Percentiles rank a stretch among this genome's conserved stretches.
Evolutionary conservation across 768 basidiomycete genomes (phyloP).

Genomic region (Pisolithus sp.): DNA sequence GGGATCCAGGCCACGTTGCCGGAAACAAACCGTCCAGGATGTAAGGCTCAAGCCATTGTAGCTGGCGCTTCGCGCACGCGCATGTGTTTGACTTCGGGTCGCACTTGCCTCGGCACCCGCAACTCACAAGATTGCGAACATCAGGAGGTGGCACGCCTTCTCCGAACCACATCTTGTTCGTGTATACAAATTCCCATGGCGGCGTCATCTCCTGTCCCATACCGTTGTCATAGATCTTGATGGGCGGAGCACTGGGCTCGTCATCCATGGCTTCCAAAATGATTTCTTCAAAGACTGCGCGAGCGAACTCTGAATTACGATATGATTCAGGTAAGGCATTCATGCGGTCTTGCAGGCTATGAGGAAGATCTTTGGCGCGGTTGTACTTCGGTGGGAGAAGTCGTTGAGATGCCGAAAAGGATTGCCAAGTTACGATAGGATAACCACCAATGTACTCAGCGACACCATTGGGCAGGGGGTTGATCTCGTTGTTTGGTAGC

Average conservation of each 20-base stretch:
- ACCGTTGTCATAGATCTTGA: constrained; percentile 55
- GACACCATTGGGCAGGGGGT: background rate
- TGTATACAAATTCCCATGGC: constrained; percentile 83
- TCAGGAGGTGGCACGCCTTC: constrained; percentile 65
- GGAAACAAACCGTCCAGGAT: constrained; percentile 14
- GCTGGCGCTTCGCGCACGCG: constrained; percentile 58
- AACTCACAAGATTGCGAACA: constrained; percentile 50
- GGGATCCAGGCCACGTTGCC: constrained; percentile 33
- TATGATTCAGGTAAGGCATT: constrained; percentile 42
- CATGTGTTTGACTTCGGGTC: constrained; percentile 71
- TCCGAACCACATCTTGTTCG: constrained; percentile 74
- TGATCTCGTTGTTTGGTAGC: background rate
- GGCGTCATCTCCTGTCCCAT: constrained; percentile 68
- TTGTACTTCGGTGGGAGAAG: constrained; percentile 17
- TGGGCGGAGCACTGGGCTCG: constrained; percentile 64
- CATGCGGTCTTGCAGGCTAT: constrained; percentile 58
- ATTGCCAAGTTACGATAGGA: constrained; percentile 19
- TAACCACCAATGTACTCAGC: constrained; percentile 3
- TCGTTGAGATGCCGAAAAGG: constrained; percentile 12
- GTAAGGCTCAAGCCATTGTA: constrained; percentile 24
- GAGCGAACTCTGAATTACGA: constrained; percentile 38
- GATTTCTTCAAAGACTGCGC: constrained; percentile 53
- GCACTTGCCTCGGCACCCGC: constrained; percentile 71
- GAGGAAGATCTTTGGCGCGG: constrained; percentile 49
- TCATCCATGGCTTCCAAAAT: constrained; percentile 60